Percentiles rank a stretch among this genome's conserved stretches.
Conservation (phyloP, 1,284 basidiomycete species). For the Puccinia horiana region DNA sequence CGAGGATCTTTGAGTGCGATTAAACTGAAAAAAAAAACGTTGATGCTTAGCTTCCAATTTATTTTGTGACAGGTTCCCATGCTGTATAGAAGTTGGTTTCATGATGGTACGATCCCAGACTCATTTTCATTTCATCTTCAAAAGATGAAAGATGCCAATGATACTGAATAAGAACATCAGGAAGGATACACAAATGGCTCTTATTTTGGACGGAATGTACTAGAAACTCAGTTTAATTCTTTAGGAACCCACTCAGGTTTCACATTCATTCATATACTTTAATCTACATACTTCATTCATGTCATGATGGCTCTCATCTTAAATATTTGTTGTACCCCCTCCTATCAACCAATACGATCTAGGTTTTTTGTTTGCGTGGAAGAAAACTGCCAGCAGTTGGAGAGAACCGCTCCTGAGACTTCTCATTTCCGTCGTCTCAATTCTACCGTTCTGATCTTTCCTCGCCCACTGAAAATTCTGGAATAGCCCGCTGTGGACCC, state of each 20-base stretch:
- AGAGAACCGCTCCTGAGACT: neutral
- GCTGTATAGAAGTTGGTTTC: conserved; percentile 40
- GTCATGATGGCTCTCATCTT: neutral
- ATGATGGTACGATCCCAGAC: conserved; percentile 47
- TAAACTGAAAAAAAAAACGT: neutral
- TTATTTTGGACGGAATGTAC: conserved; percentile 11
- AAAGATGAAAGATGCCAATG: conserved; percentile 21
- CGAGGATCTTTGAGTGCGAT: neutral
- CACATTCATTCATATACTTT: neutral
- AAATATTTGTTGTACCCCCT: neutral
- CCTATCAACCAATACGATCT: neutral
- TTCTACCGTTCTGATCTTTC: neutral
- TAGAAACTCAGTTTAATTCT: neutral
- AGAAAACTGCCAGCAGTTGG: neutral
- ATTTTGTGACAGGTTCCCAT: conserved; percentile 25
- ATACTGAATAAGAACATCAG: conserved; percentile 5
- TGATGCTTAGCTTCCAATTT: neutral
- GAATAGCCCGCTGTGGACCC: too few species aligned
- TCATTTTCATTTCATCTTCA: conserved; percentile 9
- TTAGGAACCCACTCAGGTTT: neutral
- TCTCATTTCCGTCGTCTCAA: neutral
- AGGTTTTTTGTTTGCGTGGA: neutral
- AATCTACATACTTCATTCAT: neutral
- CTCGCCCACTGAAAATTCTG: too few species aligned
- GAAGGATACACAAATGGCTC: neutral